phyloP scores from a whole-genome alignment of 495 filamentous ascomycete species.

The Astrothelium subdiscretum region DNA sequence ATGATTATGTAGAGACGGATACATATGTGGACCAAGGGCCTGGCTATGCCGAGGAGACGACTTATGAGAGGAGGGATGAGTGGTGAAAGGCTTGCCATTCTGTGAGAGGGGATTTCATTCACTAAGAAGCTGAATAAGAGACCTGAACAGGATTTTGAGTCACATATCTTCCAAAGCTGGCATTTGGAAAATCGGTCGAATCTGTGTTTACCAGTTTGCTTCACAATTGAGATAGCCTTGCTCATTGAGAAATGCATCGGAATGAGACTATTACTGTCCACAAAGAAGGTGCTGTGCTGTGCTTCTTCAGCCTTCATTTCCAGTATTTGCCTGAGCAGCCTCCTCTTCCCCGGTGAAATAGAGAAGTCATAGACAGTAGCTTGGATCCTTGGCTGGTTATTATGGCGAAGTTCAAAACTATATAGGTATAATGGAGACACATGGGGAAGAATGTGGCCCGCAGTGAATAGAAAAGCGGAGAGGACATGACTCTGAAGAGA shows the following conservation, averaged over 20 bases:
- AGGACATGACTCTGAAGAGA: not conserved
- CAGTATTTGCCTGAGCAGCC: constrained; percentile 19
- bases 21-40: not conserved
- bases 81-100: not conserved
- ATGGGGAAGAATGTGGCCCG: not conserved
- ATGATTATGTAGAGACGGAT: not conserved
- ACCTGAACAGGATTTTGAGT: not conserved
- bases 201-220: not conserved
- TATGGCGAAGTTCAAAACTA: not conserved
- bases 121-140: not conserved
- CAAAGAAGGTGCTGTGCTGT: not conserved
- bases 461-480: not conserved
- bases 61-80: not conserved
- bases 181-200: not conserved
- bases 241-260: not conserved
- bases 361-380: constrained; percentile 41
- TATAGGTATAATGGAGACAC: not conserved
- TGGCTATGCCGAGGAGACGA: not conserved
- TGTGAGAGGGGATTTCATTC: not conserved
- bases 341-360: constrained; percentile 64
- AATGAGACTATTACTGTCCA: not conserved
- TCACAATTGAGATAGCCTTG: not conserved
- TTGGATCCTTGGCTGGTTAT: not conserved
- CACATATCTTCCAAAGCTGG: not conserved
- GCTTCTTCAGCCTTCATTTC: not conserved